These are phyloP conservation scores for Cladochytrium replicatum DNA, from an alignment of 192 early-diverging fungal species.

Conservation along the genomic window DNA sequence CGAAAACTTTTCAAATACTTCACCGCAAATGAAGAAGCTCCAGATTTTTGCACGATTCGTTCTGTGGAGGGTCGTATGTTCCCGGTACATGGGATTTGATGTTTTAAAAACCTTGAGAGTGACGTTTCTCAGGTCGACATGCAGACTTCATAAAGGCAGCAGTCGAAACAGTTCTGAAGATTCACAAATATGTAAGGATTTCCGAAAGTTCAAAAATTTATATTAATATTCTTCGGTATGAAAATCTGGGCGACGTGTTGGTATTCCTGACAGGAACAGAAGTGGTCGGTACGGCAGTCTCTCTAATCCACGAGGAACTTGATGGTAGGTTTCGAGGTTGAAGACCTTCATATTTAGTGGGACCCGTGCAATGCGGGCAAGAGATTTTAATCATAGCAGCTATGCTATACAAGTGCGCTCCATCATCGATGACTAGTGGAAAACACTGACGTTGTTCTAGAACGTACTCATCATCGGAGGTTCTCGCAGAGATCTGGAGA, in stretches of 20 bases:
- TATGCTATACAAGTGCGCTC: conserved; percentile 59
- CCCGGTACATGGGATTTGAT: too few relatives aligned
- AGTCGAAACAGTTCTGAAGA: conserved; percentile 64
- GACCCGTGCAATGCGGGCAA: conserved; percentile 59
- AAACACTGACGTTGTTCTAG: too few relatives aligned
- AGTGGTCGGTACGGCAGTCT: conserved; percentile 59
- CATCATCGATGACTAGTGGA: too few relatives aligned
- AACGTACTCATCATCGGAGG: too few relatives aligned
- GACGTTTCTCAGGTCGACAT: conserved; percentile 17
- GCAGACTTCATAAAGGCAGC: conserved; percentile 59
- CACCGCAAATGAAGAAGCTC: conserved; percentile 38
- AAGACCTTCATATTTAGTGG: conserved; percentile 3
- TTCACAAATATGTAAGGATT: conserved; percentile 44
- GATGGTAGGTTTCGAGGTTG: conserved; percentile 31
- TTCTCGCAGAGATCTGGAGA: conserved; percentile 31
- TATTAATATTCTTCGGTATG: too few relatives aligned
- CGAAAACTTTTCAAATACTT: conserved; percentile 59
- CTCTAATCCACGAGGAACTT: conserved; percentile 45
- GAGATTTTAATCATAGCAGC: conserved; percentile 73
- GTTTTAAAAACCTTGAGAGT: too few relatives aligned
- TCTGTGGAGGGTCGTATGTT: conserved; percentile 67
- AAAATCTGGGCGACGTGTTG: conserved; percentile 48
- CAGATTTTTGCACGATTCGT: too few relatives aligned
- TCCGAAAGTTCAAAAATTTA: not conserved
- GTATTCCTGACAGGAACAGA: conserved; percentile 67